phyloP scores from a whole-genome alignment of 768 basidiomycete genomes.

The Mycena epipterygia region DNA sequence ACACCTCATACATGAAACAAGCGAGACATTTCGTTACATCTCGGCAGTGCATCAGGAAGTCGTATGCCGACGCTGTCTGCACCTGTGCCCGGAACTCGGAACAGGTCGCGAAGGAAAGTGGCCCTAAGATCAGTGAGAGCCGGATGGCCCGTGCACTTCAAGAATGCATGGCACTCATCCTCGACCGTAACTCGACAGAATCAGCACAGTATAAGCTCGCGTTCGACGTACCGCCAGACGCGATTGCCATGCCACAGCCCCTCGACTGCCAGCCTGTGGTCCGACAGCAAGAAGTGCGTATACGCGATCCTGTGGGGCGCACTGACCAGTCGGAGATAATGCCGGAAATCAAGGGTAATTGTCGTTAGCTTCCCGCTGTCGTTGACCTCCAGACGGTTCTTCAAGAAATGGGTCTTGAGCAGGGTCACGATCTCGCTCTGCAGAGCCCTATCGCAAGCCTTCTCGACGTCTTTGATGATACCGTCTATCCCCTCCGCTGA shows the following conservation, averaged over 20 bases:
- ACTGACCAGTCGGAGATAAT: conserved; percentile 16
- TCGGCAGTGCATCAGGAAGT: too few species aligned
- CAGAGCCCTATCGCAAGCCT: neutral
- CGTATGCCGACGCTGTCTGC: too few species aligned
- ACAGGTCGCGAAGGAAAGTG: too few species aligned
- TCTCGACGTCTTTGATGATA: neutral
- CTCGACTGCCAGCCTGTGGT: conserved; percentile 21
- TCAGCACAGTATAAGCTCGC: too few species aligned
- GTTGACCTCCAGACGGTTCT: neutral
- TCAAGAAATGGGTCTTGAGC: neutral
- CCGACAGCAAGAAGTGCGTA: conserved; percentile 16
- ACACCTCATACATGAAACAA: too few species aligned
- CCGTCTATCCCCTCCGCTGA: neutral
- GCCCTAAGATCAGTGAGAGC: too few species aligned
- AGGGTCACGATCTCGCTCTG: neutral
- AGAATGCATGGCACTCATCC: too few species aligned
- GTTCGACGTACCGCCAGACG: too few species aligned
- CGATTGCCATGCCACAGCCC: neutral
- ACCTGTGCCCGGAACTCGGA: too few species aligned
- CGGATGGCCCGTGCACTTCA: too few species aligned
- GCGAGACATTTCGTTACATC: too few species aligned
- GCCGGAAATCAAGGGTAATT: neutral
- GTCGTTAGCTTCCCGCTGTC: neutral
- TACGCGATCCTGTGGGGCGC: conserved; percentile 7
- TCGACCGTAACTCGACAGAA: too few species aligned